Base-by-base conservation (phyloP, 2,329 filamentous ascomycete genomes). In the Purpureocillium lavendulum region DNA sequence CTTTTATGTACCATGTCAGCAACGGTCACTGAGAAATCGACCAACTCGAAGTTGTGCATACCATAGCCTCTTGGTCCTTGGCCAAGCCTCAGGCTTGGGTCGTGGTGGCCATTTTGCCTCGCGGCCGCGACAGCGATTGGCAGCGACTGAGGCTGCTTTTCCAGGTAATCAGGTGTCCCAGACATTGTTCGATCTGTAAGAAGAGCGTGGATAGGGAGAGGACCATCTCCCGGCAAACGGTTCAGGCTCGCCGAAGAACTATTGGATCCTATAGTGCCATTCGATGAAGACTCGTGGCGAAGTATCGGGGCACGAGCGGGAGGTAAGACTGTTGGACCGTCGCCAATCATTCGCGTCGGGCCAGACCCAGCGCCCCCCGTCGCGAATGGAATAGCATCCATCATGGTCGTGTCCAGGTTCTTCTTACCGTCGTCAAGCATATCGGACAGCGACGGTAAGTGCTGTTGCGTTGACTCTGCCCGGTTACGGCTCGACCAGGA, bases 201-300 rank as follows among this genome's bases (percentile, higher is more conserved):
- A 1, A 78, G 58, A 0, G 72, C 66, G 45, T 77, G 73, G 17
- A 77, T 77, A 2, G 74, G 71, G 10, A 77, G 48, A 1, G 70
- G 61, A 0, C 70, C 66, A 30, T 77, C 73, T 35, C 68, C 65
- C 1, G 68, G 64, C 4, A 67, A 68, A 32, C 71, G 61, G 2
- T 51, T 45, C 38, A 54, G 54, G 28, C 53, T 57, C 14, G 45
- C 45, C 16, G 58, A 60, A 2, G 68, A 66, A 12, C 57, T 64
- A 3, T 58, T 51, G 3, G 70, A 69, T 2, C 60, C 59, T 31
- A 59, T 54, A 35, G 66, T 73, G 26, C 64, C 64, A 13, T 49
- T 58, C 4, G 67, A 71, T 3, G 67, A 69, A 15, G 64, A 60
- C 33, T 74, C 69, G 21, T 69, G 66, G 30, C 59, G 64, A 29